Evolutionary conservation across 2,329 filamentous ascomycete species (phyloP).

Genomic region (Calonectria honghensis): DNA sequence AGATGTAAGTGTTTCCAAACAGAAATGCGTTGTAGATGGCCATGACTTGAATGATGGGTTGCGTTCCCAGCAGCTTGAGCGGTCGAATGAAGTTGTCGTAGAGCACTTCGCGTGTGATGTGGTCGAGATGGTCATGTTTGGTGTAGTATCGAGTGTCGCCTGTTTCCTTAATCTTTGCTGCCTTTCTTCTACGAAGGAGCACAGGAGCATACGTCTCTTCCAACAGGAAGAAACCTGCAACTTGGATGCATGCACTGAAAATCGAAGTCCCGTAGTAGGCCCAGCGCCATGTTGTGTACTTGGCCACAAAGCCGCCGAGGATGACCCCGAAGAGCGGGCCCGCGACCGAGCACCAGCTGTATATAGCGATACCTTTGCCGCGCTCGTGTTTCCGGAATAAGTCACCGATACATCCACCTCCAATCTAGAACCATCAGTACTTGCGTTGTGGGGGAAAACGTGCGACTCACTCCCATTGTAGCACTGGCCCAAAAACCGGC

Average conservation of each 20-base stretch:
- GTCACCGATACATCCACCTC: neutral
- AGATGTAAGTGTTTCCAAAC: constrained; percentile 10
- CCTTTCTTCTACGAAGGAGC: neutral
- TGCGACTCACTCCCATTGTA: neutral
- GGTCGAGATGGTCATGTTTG: neutral
- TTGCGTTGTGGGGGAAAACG: neutral
- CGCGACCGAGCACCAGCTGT: neutral
- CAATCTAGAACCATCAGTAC: neutral
- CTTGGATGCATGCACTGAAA: neutral
- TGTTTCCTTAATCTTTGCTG: neutral
- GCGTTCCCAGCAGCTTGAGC: neutral
- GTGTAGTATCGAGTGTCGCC: neutral
- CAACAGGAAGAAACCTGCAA: neutral
- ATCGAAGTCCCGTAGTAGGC: neutral
- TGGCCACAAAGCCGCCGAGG: neutral
- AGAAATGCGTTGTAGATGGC: constrained; percentile 1
- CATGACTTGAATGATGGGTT: constrained; percentile 15
- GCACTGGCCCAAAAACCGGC: neutral
- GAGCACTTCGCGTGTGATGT: neutral
- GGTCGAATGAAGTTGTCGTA: neutral
- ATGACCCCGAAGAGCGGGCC: constrained; percentile 8
- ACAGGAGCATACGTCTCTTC: constrained; percentile 4
- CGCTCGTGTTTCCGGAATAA: neutral
- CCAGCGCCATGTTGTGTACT: constrained; percentile 13
- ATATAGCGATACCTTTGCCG: constrained; percentile 9